These are phyloP conservation scores for Pichia scutulata DNA, from an alignment of 805 yeast genomes.

Conservation along the genomic window DNA sequence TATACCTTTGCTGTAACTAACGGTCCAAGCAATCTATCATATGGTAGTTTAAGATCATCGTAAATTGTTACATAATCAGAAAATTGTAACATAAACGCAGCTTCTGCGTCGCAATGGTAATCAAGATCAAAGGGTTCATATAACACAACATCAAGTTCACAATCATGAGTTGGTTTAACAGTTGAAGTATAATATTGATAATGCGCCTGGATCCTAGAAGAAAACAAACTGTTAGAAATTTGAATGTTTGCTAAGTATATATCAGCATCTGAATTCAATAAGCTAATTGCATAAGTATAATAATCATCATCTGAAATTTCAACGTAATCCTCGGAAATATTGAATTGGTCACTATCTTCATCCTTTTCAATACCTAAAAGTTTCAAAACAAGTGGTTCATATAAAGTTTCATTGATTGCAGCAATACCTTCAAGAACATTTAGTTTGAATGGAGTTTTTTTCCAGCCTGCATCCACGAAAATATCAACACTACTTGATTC, in stretches of 20 bases:
- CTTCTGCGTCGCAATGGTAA: slow-evolving; percentile 59
- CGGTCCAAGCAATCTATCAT: slow-evolving; percentile 62
- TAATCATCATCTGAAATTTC: slow-evolving; percentile 24
- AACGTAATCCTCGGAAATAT: slow-evolving; percentile 13
- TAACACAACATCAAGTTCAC: slow-evolving; percentile 13
- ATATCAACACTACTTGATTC: slow-evolving; percentile 19
- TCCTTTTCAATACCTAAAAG: slow-evolving; percentile 21
- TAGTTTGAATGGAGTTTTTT: slow-evolving; percentile 33
- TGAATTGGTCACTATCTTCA: slow-evolving; percentile 11
- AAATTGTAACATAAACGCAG: slow-evolving; percentile 71
- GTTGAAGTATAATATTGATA: slow-evolving; percentile 40
- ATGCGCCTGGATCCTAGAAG: slow-evolving; percentile 64
- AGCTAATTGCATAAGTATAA: slow-evolving; percentile 16
- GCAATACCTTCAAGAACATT: slow-evolving; percentile 36
- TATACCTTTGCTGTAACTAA: slow-evolving; percentile 30
- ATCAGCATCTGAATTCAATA: slow-evolving; percentile 12
- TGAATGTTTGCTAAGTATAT: slow-evolving; percentile 32
- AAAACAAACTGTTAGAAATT: slow-evolving; percentile 38
- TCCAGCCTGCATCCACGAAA: slow-evolving; percentile 34
- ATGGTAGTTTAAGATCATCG: slow-evolving; percentile 27
- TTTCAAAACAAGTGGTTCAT: slow-evolving; percentile 27
- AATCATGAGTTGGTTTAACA: slow-evolving; percentile 24
- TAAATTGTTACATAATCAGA: slow-evolving; percentile 22
- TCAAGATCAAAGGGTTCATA: slow-evolving; percentile 36
- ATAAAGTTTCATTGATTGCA: slow-evolving; percentile 30